phyloP scores from a whole-genome alignment of 176 grass and related monocot species.

The Hyparrhenia diplandra region DNA sequence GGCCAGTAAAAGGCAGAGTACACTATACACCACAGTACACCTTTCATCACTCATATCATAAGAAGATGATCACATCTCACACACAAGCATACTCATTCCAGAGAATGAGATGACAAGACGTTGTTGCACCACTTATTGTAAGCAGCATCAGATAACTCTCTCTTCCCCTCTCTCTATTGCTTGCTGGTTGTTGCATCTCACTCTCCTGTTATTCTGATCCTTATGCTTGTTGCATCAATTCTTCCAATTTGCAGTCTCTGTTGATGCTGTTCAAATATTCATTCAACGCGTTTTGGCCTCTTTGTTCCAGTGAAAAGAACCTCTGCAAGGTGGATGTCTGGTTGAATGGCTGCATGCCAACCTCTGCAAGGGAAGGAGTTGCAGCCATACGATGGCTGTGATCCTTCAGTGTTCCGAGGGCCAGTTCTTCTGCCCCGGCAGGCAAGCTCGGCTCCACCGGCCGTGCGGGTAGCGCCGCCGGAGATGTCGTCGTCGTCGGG shows the following conservation, averaged over 20 bases:
- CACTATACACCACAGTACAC: neutral
- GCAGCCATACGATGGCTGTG: neutral
- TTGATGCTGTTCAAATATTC: neutral
- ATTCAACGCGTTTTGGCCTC: neutral
- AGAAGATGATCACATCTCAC: constrained; percentile 18
- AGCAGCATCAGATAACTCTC: neutral
- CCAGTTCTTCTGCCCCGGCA: constrained; percentile 22
- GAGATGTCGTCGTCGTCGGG: constrained; percentile 40
- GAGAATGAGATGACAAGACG: constrained; percentile 29
- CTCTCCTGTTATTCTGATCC: neutral
- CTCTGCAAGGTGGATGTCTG: too few species aligned
- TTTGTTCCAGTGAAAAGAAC: neutral
- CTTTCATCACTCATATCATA: constrained; percentile 8
- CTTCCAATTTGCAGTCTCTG: neutral
- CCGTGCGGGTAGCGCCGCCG: neutral
- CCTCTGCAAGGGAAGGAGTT: constrained; percentile 16
- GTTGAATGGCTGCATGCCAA: constrained; percentile 30
- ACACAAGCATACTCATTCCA: constrained; percentile 28
- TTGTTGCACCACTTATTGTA: constrained; percentile 32
- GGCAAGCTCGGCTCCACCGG: neutral
- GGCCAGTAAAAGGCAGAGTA: constrained; percentile 33
- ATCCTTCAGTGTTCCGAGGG: neutral
- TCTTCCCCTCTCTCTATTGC: neutral
- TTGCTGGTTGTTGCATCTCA: neutral
- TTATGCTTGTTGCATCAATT: constrained; percentile 5